Base-by-base conservation (phyloP, 352 stramenopile genomes). In the Globisporangium perplexum region DNA sequence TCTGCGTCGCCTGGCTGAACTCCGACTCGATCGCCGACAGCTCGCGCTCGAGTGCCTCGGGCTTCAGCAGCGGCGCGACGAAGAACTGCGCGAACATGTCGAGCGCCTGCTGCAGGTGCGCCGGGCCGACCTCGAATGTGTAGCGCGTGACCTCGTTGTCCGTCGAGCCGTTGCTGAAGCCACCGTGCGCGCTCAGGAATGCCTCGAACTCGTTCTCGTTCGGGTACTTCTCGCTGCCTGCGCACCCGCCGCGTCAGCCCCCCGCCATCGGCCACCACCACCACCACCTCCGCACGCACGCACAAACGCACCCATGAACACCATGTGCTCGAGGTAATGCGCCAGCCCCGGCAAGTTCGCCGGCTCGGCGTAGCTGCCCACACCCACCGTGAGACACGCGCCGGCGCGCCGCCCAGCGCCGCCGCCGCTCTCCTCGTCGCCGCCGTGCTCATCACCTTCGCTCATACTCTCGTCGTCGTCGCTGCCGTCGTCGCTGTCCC, bases 1-100 rank as follows among this genome's bases (percentile, higher is more conserved):
- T 89, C 65, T 90, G 79, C 28, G 62, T 80, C 14, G 79, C 77
- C 47, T 94, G 81, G 45, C 65, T 81, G 56, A 96, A 96, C 65
- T 97, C 88, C 7, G 81, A 95, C 55, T 97, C 86, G 36, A 97
- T 93, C 11, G 83, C 77, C 12, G 74, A 77, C 24, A 96, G 62
- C 55, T 97, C 88, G 17, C 88, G 67, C 44, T 92, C 82, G 65
- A 89, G 81, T 18, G 74, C 73, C 30, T 93, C 82, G 11, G 74
- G 63, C 52, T 86, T 89, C 36, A 97, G 72, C 47, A 97, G 61
- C 20, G 93, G 93, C 22, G 70, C 74, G 50, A 97, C 89, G 72
- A 98, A 98, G 58, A 97, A 98, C 55, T 98, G 88, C 20, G 91
- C 88, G 70, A 98, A 98, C 67, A 95, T 97, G 53, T 96, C 86